Percentiles rank a stretch among this genome's conserved stretches.
These are phyloP conservation scores for Chaetoscypha palmicola DNA, from an alignment of 2,329 filamentous ascomycete species.

Conservation along the genomic window DNA sequence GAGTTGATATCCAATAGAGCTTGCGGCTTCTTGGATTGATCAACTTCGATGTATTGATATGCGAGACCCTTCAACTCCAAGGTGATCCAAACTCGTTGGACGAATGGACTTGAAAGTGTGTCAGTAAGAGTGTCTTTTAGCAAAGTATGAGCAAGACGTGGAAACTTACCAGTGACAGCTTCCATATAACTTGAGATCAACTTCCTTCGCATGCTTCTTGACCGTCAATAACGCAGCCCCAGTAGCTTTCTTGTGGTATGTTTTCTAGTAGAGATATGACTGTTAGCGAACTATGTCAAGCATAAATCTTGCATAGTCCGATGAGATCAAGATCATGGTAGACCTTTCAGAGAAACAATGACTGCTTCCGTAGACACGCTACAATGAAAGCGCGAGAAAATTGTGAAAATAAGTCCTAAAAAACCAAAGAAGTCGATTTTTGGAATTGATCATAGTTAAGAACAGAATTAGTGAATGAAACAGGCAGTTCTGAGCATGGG, in stretches of 20 bases:
- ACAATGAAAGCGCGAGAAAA: too few species aligned
- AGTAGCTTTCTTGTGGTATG: slow-evolving; percentile 64
- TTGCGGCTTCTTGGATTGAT: slow-evolving; percentile 69
- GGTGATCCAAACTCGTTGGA: slow-evolving; percentile 84
- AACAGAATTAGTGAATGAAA: not conserved
- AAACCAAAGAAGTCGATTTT: too few species aligned
- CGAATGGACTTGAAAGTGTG: slow-evolving; percentile 54
- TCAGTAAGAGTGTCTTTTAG: not conserved
- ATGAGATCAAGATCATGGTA: too few species aligned
- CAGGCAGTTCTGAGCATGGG: too few species aligned
- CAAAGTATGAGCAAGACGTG: not conserved
- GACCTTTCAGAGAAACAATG: too few species aligned
- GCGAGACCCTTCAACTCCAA: slow-evolving; percentile 69
- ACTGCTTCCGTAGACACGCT: too few species aligned
- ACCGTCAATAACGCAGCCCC: slow-evolving; percentile 63
- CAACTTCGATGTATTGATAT: slow-evolving; percentile 83
- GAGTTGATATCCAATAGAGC: slow-evolving; percentile 69
- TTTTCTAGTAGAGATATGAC: too few species aligned
- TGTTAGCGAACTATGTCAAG: too few species aligned
- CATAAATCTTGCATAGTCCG: too few species aligned
- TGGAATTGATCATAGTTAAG: too few species aligned
- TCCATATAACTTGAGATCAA: slow-evolving; percentile 69
- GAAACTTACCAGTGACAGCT: slow-evolving; percentile 70
- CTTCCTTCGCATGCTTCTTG: slow-evolving; percentile 61
- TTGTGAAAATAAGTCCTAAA: too few species aligned